Conservation (phyloP, 768 basidiomycete species). For the Leccinellum rugosiceps region DNA sequence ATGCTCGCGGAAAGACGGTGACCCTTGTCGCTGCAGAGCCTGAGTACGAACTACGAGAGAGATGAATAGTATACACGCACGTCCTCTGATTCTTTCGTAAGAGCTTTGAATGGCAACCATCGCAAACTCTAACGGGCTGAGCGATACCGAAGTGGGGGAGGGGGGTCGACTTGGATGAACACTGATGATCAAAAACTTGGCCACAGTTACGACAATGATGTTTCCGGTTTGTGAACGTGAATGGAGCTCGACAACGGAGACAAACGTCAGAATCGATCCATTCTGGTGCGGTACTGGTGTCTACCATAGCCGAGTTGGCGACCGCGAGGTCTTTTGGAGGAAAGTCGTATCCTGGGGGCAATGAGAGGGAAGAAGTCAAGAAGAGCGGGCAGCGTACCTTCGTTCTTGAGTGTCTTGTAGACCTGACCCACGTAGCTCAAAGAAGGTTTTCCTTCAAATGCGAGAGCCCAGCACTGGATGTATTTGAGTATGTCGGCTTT, state of each 20-base stretch:
- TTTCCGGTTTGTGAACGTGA: constrained; percentile 94
- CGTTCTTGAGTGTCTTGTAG: constrained; percentile 70
- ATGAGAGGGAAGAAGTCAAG: background rate
- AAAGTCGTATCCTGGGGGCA: constrained; percentile 66
- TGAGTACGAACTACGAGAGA: background rate
- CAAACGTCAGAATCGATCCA: constrained; percentile 98
- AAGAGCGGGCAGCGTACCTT: constrained; percentile 51
- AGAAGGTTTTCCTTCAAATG: constrained; percentile 77
- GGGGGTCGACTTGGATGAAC: constrained; percentile 79
- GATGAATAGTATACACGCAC: constrained; percentile 33
- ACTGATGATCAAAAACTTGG: constrained; percentile 91
- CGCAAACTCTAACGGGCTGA: constrained; percentile 92
- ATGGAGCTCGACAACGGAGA: constrained; percentile 85
- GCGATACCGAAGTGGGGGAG: constrained; percentile 93
- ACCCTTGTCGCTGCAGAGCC: constrained; percentile 37
- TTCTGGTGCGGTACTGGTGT: constrained; percentile 88
- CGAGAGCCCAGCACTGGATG: constrained; percentile 92
- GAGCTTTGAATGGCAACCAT: constrained; percentile 81
- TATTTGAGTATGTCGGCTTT: constrained; percentile 72
- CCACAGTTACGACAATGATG: constrained; percentile 99
- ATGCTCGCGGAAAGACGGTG: constrained; percentile 57
- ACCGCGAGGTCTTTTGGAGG: constrained; percentile 73
- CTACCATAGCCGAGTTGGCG: constrained; percentile 81
- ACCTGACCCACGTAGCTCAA: constrained; percentile 75
- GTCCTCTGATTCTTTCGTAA: constrained; percentile 58